phyloP scores from a whole-genome alignment of 345 rosid genomes.

The Aquilaria sinensis region DNA sequence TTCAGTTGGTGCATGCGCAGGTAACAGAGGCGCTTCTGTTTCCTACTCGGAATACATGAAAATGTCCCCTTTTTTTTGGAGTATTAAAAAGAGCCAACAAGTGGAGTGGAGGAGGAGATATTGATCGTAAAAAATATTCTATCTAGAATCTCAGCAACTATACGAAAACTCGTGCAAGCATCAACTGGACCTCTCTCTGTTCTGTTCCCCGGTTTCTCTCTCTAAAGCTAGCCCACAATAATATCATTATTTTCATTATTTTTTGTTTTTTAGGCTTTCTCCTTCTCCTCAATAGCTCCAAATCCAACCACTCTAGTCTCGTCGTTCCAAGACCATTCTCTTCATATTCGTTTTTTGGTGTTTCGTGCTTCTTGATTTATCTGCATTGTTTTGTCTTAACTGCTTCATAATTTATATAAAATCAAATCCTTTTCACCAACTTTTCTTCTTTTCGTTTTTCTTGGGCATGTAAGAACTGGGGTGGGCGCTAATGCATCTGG shows the following conservation, averaged over 20 bases:
- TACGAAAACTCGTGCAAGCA: neutral
- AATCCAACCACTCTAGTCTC: constrained; percentile 12
- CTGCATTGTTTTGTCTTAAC: constrained; percentile 21
- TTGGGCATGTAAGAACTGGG: constrained; percentile 25
- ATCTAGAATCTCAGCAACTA: neutral
- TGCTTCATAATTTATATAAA: neutral
- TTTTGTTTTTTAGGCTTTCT: constrained; percentile 6
- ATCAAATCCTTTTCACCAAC: neutral
- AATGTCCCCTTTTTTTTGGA: neutral
- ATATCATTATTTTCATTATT: neutral
- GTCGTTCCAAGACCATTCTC: constrained; percentile 14
- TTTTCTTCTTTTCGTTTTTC: neutral
- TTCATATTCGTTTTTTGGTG: constrained; percentile 23
- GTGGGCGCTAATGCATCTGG: constrained; percentile 23
- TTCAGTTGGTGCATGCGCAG: constrained; percentile 24
- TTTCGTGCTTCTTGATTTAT: constrained; percentile 27
- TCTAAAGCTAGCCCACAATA: neutral
- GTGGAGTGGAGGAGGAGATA: constrained; percentile 6
- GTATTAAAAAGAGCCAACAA: constrained; percentile 3
- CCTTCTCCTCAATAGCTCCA: constrained; percentile 10
- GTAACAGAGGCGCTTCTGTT: constrained; percentile 13
- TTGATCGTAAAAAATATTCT: constrained; percentile 3
- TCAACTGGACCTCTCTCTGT: constrained; percentile 6
- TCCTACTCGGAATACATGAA: neutral
- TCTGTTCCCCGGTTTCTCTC: neutral